Evolutionary conservation across 305 asterid species (phyloP).

Genomic region (Euphrasia arctica): DNA sequence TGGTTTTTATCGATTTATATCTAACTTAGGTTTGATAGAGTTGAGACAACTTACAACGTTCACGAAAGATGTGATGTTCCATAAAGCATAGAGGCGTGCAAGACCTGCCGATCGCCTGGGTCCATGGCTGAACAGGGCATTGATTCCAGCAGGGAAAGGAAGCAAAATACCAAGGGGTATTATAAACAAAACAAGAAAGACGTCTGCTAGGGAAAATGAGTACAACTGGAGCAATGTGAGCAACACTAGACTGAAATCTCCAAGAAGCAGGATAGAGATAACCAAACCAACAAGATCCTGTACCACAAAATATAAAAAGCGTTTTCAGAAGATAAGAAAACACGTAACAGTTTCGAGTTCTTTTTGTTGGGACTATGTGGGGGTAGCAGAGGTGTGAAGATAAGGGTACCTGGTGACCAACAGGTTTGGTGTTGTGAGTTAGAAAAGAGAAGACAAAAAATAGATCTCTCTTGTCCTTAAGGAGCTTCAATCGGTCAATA

Average conservation of each 20-base stretch:
- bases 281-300: slow-evolving; percentile 99
- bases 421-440: slow-evolving; percentile 89
- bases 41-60: slow-evolving; percentile 72
- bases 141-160: slow-evolving; percentile 98
- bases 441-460: slow-evolving; percentile 74
- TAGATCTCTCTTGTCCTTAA: slow-evolving; percentile 75
- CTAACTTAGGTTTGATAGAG: not conserved
- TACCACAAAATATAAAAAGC: slow-evolving; percentile 27
- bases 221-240: slow-evolving; percentile 96
- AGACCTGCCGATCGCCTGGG: slow-evolving; percentile 96
- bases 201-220: slow-evolving; percentile 80
- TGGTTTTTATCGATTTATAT: no score
- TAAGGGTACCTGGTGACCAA: slow-evolving; percentile 86
- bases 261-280: slow-evolving; percentile 90
- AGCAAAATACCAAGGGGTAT: slow-evolving; percentile 89
- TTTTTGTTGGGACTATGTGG: not conserved
- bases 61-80: slow-evolving; percentile 86
- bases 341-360: not conserved
- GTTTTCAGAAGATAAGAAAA: slow-evolving; percentile 6
- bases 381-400: not conserved
- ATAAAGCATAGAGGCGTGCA: slow-evolving; percentile 90
- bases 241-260: slow-evolving; percentile 96
- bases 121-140: slow-evolving; percentile 96
- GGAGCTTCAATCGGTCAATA: slow-evolving; percentile 59
- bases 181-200: slow-evolving; percentile 81